Conservation (phyloP, 1,139 yeast species). For the Sugiyamaella paludigena region DNA sequence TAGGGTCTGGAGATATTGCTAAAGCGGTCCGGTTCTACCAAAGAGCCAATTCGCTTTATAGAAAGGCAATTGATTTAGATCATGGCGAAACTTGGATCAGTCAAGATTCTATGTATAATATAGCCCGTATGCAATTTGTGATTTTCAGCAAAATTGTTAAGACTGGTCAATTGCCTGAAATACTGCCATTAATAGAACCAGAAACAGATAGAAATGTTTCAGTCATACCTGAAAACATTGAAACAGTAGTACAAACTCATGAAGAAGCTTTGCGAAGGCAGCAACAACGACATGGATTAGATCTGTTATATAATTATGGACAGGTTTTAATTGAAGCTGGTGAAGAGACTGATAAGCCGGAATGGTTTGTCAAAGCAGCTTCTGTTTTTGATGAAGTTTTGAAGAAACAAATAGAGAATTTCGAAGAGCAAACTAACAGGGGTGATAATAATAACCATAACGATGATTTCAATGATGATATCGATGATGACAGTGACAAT, state of each 20-base stretch:
- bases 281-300: constrained; percentile 18
- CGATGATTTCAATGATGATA: constrained; percentile 5
- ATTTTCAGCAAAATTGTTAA: constrained; percentile 28
- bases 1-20: constrained; percentile 32
- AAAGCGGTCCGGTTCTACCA: constrained; percentile 34
- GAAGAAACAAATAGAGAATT: constrained; percentile 21
- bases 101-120: constrained; percentile 31
- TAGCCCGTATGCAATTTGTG: constrained; percentile 31
- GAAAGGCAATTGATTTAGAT: constrained; percentile 20
- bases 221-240: constrained; percentile 19
- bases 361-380: constrained; percentile 21
- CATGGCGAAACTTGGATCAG: constrained; percentile 14
- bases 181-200: constrained; percentile 15
- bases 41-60: constrained; percentile 26
- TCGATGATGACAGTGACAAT: constrained; percentile 8
- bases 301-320: constrained; percentile 31
- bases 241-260: constrained; percentile 20
- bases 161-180: constrained; percentile 21
- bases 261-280: constrained; percentile 17
- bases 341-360: constrained; percentile 26
- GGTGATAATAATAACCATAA: background rate
- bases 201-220: constrained; percentile 13
- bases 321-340: constrained; percentile 32
- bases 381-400: constrained; percentile 25
- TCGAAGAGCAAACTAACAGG: constrained; percentile 12